Percentiles rank a stretch among this genome's conserved stretches.
phyloP scores from a whole-genome alignment of 2,329 filamentous ascomycete species.

The Clonostachys rhizophaga region DNA sequence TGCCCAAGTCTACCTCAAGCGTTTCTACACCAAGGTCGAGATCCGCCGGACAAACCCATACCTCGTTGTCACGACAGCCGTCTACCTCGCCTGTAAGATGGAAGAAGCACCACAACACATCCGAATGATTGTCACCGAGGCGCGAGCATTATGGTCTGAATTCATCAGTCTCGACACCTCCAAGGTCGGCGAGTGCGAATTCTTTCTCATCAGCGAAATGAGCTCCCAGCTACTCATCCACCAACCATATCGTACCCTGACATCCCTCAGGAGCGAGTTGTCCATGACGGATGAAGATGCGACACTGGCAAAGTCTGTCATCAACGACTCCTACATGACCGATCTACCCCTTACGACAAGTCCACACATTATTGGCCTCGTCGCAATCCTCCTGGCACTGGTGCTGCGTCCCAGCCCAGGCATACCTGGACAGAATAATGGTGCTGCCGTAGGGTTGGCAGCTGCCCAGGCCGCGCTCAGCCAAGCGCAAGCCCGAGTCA shows the following conservation, averaged over 20 bases:
- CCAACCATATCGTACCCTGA: slow-evolving; percentile 82
- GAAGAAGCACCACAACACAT: slow-evolving; percentile 98
- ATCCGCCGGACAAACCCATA: slow-evolving; percentile 92
- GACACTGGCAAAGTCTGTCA: slow-evolving; percentile 71
- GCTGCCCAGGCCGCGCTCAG: slow-evolving; percentile 43
- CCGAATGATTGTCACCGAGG: slow-evolving; percentile 81
- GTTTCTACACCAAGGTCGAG: slow-evolving; percentile 88
- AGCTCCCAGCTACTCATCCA: slow-evolving; percentile 85
- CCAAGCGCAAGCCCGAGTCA: slow-evolving; percentile 31
- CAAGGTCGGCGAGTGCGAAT: slow-evolving; percentile 90
- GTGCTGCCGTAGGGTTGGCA: slow-evolving; percentile 36
- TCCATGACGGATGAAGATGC: slow-evolving; percentile 73
- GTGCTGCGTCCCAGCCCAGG: slow-evolving; percentile 61
- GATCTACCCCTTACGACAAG: slow-evolving; percentile 82
- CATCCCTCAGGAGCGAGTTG: slow-evolving; percentile 65
- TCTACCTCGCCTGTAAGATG: slow-evolving; percentile 97
- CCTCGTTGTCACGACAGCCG: slow-evolving; percentile 83
- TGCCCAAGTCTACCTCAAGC: slow-evolving; percentile 89
- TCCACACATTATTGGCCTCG: slow-evolving; percentile 85
- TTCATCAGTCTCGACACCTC: slow-evolving; percentile 72
- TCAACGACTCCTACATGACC: slow-evolving; percentile 91
- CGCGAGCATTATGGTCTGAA: slow-evolving; percentile 79
- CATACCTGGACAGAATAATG: slow-evolving; percentile 16
- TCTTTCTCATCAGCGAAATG: slow-evolving; percentile 87
- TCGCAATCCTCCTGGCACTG: slow-evolving; percentile 79